Evolutionary conservation across 129 eudicot species (phyloP).

Genomic region (Escallonia rubra): DNA sequence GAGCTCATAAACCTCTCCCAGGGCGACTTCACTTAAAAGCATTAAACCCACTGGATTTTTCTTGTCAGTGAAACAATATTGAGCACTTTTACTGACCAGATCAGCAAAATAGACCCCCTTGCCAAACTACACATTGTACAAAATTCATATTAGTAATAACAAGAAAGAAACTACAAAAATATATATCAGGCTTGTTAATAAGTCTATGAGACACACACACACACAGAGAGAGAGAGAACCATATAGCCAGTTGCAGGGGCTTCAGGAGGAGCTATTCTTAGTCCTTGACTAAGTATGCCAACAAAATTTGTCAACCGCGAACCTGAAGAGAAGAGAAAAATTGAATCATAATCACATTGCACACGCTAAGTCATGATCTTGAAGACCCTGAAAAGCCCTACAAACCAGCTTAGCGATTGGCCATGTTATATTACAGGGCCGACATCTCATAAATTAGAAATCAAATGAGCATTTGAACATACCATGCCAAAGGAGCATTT

Average conservation of each 20-base stretch:
- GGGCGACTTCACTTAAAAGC: constrained; percentile 91
- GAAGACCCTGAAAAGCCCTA: neutral
- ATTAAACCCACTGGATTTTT: constrained; percentile 86
- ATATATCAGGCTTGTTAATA: neutral
- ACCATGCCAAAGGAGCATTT: constrained; percentile 99
- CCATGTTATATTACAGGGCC: neutral
- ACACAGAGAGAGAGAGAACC: constrained; percentile 44
- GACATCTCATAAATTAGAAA: neutral
- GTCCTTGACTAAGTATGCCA: constrained; percentile 96
- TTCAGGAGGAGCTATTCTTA: constrained; percentile 97
- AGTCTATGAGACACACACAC: neutral
- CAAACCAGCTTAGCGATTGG: neutral
- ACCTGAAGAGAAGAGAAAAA: constrained; percentile 35
- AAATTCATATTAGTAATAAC: neutral
- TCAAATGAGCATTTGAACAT: constrained; percentile 9
- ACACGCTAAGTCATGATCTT: neutral
- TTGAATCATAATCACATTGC: too few species aligned
- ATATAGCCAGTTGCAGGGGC: constrained; percentile 98
- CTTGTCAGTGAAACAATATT: constrained; percentile 82
- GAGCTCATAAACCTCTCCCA: constrained; percentile 83
- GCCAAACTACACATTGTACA: constrained; percentile 57
- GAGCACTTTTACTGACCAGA: constrained; percentile 98
- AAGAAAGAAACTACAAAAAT: neutral
- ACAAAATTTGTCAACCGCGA: constrained; percentile 94
- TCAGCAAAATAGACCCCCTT: constrained; percentile 98